Evolutionary conservation across 2,329 filamentous ascomycete genomes (phyloP).

Genomic region (Aspergillus sp.): DNA sequence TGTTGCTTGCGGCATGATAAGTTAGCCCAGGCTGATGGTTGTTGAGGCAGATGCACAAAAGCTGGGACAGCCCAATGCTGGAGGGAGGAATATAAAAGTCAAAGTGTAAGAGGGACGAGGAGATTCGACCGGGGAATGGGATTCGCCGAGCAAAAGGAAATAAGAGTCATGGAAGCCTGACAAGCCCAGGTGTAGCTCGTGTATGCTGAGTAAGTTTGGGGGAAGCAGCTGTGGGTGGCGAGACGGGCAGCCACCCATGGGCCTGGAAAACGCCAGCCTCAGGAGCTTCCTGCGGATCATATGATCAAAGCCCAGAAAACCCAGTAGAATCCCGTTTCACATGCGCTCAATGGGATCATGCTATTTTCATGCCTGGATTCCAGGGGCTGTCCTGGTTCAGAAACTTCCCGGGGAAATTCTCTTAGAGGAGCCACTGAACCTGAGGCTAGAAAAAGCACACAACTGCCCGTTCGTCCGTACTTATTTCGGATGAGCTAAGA

Average conservation of each 20-base stretch:
- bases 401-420: neutral
- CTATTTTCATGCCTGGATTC: neutral
- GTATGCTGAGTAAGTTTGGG: conserved; percentile 3
- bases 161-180: neutral
- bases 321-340: neutral
- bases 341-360: neutral
- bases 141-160: neutral
- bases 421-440: neutral
- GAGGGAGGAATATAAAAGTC: neutral
- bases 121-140: neutral
- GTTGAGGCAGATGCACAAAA: neutral
- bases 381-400: neutral
- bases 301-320: neutral
- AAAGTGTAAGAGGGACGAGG: neutral
- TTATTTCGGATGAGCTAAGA: neutral
- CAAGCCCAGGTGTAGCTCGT: conserved; percentile 1
- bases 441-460: neutral
- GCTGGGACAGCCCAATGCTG: neutral
- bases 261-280: neutral
- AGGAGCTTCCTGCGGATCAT: neutral
- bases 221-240: conserved; percentile 8
- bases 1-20: conserved; percentile 5
- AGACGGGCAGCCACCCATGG: conserved; percentile 5
- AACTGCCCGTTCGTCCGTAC: neutral
- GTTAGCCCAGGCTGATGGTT: conserved; percentile 11